Percentiles rank a stretch among this genome's conserved stretches.
Conservation (phyloP, 1,284 basidiomycete species). For the Meira nashicola region DNA sequence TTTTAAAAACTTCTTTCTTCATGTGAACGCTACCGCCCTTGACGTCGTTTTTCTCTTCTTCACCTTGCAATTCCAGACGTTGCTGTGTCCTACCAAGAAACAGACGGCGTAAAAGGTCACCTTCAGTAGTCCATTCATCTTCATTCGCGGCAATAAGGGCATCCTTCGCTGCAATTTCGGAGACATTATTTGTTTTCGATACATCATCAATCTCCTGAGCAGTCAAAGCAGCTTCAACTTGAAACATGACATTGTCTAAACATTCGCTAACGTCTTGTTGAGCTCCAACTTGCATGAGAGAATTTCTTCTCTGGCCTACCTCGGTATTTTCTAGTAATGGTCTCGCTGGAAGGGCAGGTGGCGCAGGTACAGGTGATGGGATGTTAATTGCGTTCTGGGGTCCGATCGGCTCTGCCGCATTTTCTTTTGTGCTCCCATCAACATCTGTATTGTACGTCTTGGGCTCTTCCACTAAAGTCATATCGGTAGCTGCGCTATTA, state of each 20-base stretch:
- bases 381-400: background rate
- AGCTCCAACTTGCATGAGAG: constrained; percentile 62
- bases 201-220: constrained; percentile 33
- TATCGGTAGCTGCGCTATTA: constrained; percentile 6
- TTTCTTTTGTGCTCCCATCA: background rate
- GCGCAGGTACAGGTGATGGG: background rate
- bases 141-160: background rate
- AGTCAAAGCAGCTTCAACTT: constrained; percentile 86
- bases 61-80: constrained; percentile 21
- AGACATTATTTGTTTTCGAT: constrained; percentile 13
- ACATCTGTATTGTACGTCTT: background rate
- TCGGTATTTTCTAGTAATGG: background rate
- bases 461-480: constrained; percentile 10
- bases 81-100: constrained; percentile 45
- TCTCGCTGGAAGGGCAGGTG: background rate
- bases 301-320: constrained; percentile 10
- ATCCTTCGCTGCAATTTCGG: background rate
- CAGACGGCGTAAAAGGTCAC: constrained; percentile 28
- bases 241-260: constrained; percentile 98
- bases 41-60: constrained; percentile 17
- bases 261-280: constrained; percentile 98
- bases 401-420: background rate
- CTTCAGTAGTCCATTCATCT: constrained; percentile 13
- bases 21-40: constrained; percentile 59
- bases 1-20: constrained; percentile 86